Percentiles rank a stretch among this genome's conserved stretches.
These are phyloP conservation scores for Tulasnella sp. DNA, from an alignment of 768 basidiomycete genomes.

Conservation along the genomic window DNA sequence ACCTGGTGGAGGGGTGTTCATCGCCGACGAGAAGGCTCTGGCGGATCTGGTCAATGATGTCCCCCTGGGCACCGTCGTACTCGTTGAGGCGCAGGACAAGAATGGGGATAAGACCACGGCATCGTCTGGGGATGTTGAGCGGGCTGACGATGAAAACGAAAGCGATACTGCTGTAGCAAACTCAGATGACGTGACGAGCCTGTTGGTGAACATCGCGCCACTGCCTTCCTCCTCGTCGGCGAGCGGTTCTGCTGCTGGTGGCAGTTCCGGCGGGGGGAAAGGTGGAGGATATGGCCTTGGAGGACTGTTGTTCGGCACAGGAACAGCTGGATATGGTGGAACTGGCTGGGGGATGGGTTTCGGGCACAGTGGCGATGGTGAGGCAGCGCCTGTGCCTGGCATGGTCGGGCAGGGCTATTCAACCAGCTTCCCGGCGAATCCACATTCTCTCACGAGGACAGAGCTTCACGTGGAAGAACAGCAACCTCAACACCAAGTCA, in stretches of 20 bases:
- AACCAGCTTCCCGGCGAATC: no score
- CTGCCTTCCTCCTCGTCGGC: background rate
- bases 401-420: no score
- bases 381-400: no score
- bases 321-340: background rate
- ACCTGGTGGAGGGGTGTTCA: slow-evolving; percentile 79
- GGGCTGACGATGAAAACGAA: background rate
- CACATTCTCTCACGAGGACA: background rate
- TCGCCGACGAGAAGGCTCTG: slow-evolving; percentile 36
- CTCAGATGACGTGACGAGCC: background rate
- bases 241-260: background rate
- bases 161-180: background rate
- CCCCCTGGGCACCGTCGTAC: slow-evolving; percentile 45
- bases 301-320: background rate
- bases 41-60: slow-evolving; percentile 32
- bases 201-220: slow-evolving; percentile 13
- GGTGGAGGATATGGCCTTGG: background rate
- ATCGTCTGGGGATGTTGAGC: slow-evolving; percentile 21
- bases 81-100: slow-evolving; percentile 17
- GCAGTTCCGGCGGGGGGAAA: background rate
- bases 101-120: slow-evolving; percentile 44
- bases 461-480: slow-evolving; percentile 11
- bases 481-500: slow-evolving; percentile 1
- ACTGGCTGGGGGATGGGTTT: no score
- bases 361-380: no score